Evolutionary conservation across 2,329 filamentous ascomycete genomes (phyloP), one percentile per base, ranked within the genome.

Genomic region (Tolypocladium inflatum): DNA sequence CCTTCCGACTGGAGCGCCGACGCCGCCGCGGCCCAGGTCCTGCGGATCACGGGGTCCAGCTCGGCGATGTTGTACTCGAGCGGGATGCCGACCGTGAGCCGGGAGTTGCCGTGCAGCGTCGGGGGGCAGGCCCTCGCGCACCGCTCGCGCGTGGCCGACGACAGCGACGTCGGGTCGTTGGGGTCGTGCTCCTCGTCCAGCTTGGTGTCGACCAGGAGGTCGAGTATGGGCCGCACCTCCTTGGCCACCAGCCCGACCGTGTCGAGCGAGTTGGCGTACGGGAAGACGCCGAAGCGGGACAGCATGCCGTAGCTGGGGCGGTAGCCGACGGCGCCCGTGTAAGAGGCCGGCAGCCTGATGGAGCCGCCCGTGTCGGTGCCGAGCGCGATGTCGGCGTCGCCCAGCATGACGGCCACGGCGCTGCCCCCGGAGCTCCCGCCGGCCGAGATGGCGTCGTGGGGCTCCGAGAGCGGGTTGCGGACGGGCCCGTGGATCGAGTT

Each of bases 291-390:
- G 78, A 86, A 90, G 59, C 92, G 81, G 51, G 90, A 95, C 37
- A 97, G 72, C 74, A 93, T 81, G 19, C 92, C 92, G 68, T 97
- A 97, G 35, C 89, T 94, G 1, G 92, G 92, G 72, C 97, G 96
- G 73, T 92, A 96, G 0, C 92, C 92, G 19, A 93, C 80, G 0
- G 87, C 81, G 4, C 89, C 89, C 10, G 88, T 91, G 69, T 95
- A 97, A 1, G 92, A 90, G 17, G 92, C 92, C 0, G 92, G 92
- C 54, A 97, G 79, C 59, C 92, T 81, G 54, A 97, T 88, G 1
- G 90, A 95, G 17, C 92, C 92, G 63, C 92, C 92, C 0, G 92
- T 99, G 70, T 99, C 94, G 23, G 94, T 97, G 21, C 94, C 94
- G 35, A 99, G 75, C 9, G 91, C 91, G 42, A 85, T 58, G 33